Evolutionary conservation across 2,329 filamentous ascomycete species (phyloP), one percentile per base, ranked within the genome.

Genomic region (Sporothrix inflata): DNA sequence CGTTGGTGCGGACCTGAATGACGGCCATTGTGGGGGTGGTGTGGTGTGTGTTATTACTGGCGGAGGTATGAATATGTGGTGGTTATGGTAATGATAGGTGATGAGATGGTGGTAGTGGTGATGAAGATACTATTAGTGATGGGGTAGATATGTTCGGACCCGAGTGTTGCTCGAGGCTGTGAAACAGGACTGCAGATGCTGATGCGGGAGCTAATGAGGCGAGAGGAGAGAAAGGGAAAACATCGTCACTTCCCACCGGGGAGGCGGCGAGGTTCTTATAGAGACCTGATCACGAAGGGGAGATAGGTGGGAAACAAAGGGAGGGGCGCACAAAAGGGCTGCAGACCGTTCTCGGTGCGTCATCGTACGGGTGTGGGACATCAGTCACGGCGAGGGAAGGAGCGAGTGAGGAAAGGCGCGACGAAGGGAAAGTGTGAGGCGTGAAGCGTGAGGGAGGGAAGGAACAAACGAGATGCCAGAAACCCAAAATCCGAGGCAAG

Each of bases 1-100:
- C 80, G 78, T 88, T 87, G 57, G 73, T 78, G 70, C 81, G 78
- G 45, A 74, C 19, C n/a, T 76, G 69, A 30, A 83, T 74, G 68
- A 76, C 70, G 40, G 75, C 74, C 82, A 83, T 83, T 61, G 72
- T 76, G 72, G 34, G 47, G 27, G 30, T 34, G 1, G 21, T 30
- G 11, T n/a, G 24, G 42, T 19, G 19, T 14, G 45, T 63, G 12
- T 2, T 14, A 24, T 24, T 16, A 30, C 30, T 14, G 34, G 19
- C 49, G 14, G n/a, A 0, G 4, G 30, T 21, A 34, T 24, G 2
- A 24, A 57, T 27, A 53, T 53, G n/a, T 21, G n/a, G 49, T 51
- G 16, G 49, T n/a, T n/a, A n/a, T 19, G 14, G 49, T 21, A 19
- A 4, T 63, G 27, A 12, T 12, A 5, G 42, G 34, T 21, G 40